Conservation (phyloP, 441 rosid genomes). For the Erysimum cheiri region DNA sequence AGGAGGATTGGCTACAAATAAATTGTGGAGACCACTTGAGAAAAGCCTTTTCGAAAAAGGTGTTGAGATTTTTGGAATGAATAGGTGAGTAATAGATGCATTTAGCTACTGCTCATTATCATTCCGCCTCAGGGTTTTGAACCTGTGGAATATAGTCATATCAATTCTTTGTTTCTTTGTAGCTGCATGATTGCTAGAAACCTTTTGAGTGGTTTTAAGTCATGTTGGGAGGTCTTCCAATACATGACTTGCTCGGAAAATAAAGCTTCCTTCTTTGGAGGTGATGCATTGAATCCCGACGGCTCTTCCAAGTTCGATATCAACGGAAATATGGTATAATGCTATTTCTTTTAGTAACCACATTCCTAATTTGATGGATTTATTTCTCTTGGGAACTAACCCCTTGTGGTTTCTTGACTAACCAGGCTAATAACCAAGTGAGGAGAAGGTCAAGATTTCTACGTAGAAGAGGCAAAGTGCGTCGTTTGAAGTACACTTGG, state of each 20-base stretch:
- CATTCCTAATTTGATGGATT: conserved; percentile 7
- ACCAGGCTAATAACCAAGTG: conserved; percentile 76
- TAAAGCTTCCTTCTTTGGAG: conserved; percentile 63
- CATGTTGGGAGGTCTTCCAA: conserved; percentile 92
- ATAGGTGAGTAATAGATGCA: conserved; percentile 63
- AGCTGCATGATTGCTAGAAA: conserved; percentile 95
- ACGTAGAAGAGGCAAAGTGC: conserved; percentile 94
- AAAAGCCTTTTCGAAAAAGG: conserved; percentile 93
- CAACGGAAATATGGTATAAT: conserved; percentile 74
- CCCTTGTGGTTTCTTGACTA: too few relatives aligned
- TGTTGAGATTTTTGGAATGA: conserved; percentile 91
- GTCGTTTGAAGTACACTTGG: conserved; percentile 98
- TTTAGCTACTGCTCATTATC: conserved; percentile 13
- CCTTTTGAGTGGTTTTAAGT: conserved; percentile 88
- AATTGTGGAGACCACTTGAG: conserved; percentile 87
- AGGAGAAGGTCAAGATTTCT: conserved; percentile 94
- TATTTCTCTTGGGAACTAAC: conserved; percentile 17
- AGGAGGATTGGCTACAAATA: conserved; percentile 56
- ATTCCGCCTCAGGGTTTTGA: background rate
- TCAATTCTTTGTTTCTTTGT: conserved; percentile 39
- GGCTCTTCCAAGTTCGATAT: conserved; percentile 84
- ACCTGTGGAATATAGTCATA: conserved; percentile 14
- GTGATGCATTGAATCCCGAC: conserved; percentile 70
- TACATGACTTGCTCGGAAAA: conserved; percentile 79
- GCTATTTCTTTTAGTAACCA: conserved; percentile 7